These are phyloP conservation scores for Mycena kentingensis DNA, from an alignment of 768 basidiomycete genomes.

Conservation along the genomic window DNA sequence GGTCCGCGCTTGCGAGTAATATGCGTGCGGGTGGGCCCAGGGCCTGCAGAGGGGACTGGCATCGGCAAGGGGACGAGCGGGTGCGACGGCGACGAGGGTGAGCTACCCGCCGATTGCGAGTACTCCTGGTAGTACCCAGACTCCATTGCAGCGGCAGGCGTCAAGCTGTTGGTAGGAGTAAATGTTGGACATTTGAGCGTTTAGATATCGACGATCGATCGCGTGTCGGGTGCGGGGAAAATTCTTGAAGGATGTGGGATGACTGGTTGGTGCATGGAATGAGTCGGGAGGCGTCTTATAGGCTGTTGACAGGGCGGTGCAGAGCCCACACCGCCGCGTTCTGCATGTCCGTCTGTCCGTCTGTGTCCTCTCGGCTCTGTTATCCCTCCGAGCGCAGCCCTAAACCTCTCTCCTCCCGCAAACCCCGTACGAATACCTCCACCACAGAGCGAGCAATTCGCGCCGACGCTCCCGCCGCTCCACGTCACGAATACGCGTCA, in stretches of 20 bases:
- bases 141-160: slow-evolving; percentile 5
- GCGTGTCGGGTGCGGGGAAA: not conserved
- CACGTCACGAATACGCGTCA: too few relatives aligned
- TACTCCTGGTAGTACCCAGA: slow-evolving; percentile 14
- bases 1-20: slow-evolving; percentile 7
- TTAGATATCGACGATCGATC: not conserved
- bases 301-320: not conserved
- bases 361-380: too few relatives aligned
- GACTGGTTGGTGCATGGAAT: not conserved
- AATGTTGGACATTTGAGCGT: not conserved
- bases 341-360: too few relatives aligned
- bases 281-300: not conserved
- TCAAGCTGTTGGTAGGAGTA: not conserved
- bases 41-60: slow-evolving; percentile 14
- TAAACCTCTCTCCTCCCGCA: too few relatives aligned
- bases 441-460: too few relatives aligned
- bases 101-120: slow-evolving; percentile 6
- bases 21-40: slow-evolving; percentile 14
- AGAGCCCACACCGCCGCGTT: too few relatives aligned
- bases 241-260: slow-evolving; percentile 3
- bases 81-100: slow-evolving; percentile 17
- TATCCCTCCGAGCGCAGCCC: too few relatives aligned
- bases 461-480: too few relatives aligned
- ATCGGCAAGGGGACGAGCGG: slow-evolving; percentile 2
- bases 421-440: too few relatives aligned